These are phyloP conservation scores for Rehmannia glutinosa DNA, from an alignment of 257 asterid genomes.

Conservation along the genomic window DNA sequence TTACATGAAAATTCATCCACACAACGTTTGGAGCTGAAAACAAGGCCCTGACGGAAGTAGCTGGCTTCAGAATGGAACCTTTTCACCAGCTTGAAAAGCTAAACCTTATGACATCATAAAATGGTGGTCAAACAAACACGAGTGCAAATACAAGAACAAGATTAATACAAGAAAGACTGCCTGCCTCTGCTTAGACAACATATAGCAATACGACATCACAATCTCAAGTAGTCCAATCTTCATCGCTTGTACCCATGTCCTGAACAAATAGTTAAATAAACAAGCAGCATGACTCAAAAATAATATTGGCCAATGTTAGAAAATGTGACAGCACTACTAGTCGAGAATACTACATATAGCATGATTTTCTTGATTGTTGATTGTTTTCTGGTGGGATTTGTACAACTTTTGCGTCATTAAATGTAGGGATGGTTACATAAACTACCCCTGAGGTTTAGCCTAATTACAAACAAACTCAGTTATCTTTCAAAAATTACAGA, in stretches of 20 bases:
- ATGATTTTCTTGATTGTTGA: neutral
- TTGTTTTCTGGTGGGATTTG: neutral
- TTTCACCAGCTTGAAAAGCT: neutral
- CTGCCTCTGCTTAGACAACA: neutral
- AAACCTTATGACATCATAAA: neutral
- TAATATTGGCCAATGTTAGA: neutral
- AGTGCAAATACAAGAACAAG: neutral
- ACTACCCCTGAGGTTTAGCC: too few species aligned
- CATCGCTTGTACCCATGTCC: conserved; percentile 61
- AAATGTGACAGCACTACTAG: too few species aligned
- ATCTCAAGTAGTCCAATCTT: conserved; percentile 54
- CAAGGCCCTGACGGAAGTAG: neutral
- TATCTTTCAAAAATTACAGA: too few species aligned
- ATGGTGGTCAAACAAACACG: neutral
- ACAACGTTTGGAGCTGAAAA: too few species aligned
- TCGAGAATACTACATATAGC: neutral
- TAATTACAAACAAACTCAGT: too few species aligned
- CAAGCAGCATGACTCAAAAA: neutral
- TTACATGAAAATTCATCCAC: too few species aligned
- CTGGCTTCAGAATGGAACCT: neutral
- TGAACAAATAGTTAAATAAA: conserved; percentile 16
- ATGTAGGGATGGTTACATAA: too few species aligned
- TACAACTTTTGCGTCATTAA: neutral
- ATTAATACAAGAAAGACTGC: neutral
- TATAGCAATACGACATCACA: neutral